phyloP scores from a whole-genome alignment of 805 yeast species.

The Ogataea minuta region DNA sequence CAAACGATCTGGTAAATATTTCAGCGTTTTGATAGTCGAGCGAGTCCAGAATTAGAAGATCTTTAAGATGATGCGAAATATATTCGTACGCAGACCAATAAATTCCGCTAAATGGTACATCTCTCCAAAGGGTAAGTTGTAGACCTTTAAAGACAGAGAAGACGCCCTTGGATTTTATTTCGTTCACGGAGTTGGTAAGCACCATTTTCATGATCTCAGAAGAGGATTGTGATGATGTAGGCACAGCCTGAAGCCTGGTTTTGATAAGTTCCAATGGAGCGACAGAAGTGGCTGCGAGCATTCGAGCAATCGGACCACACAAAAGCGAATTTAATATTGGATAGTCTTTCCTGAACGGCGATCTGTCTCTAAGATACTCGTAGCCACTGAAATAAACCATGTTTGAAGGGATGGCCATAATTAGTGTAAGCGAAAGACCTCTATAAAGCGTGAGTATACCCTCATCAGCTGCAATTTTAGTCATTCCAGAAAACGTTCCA shows the following conservation, averaged over 20 bases:
- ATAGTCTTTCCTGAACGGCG: conserved; percentile 45
- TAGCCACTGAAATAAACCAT: conserved; percentile 93
- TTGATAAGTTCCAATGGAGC: conserved; percentile 86
- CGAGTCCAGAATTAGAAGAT: conserved; percentile 21
- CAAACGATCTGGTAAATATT: conserved; percentile 61
- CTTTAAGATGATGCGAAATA: conserved; percentile 32
- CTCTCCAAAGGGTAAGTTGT: conserved; percentile 89
- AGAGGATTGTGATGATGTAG: conserved; percentile 39
- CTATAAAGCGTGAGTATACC: conserved; percentile 83
- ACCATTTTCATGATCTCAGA: conserved; percentile 49
- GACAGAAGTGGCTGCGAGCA: conserved; percentile 76
- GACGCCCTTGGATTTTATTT: conserved; percentile 56
- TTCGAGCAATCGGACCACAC: conserved; percentile 84
- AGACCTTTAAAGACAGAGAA: conserved; percentile 77
- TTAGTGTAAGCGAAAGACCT: conserved; percentile 75
- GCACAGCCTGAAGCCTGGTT: conserved; percentile 89
- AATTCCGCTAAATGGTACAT: conserved; percentile 93
- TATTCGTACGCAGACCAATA: conserved; percentile 90
- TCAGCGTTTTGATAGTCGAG: conserved; percentile 22
- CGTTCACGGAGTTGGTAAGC: conserved; percentile 31
- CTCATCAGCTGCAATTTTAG: conserved; percentile 64
- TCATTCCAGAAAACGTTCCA: conserved; percentile 75
- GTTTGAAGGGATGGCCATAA: conserved; percentile 92
- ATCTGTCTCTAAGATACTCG: conserved; percentile 77
- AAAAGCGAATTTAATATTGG: conserved; percentile 63